Evolutionary conservation across 2,329 filamentous ascomycete genomes (phyloP).

Genomic region (Aspergillus hiratsukae): DNA sequence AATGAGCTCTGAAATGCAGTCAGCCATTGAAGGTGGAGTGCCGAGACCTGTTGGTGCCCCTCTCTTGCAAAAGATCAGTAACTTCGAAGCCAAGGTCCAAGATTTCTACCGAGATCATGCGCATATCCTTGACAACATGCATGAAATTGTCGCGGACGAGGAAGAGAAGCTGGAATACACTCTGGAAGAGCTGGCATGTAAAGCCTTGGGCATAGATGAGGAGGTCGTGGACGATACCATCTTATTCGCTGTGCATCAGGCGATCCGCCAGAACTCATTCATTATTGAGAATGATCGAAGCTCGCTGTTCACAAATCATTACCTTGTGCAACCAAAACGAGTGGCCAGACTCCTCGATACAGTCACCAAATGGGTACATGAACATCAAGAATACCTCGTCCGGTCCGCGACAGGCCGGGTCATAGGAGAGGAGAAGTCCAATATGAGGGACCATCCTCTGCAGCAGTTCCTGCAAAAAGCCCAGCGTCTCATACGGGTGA

Average conservation of each 20-base stretch:
- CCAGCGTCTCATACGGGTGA: slow-evolving; percentile 37
- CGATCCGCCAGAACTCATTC: slow-evolving; percentile 28
- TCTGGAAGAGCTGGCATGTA: slow-evolving; percentile 35
- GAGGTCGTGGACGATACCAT: slow-evolving; percentile 27
- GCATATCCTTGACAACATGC: slow-evolving; percentile 31
- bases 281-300: slow-evolving; percentile 31
- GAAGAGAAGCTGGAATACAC: slow-evolving; percentile 29
- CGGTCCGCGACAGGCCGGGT: slow-evolving; percentile 19
- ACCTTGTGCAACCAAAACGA: slow-evolving; percentile 49
- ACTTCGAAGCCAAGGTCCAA: slow-evolving; percentile 31
- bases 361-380: slow-evolving; percentile 54
- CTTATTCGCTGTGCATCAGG: slow-evolving; percentile 33
- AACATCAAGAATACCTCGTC: slow-evolving; percentile 41
- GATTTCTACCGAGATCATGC: slow-evolving; percentile 34
- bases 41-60: slow-evolving; percentile 35
- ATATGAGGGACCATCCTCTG: slow-evolving; percentile 35
- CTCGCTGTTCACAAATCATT: slow-evolving; percentile 35
- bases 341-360: slow-evolving; percentile 46
- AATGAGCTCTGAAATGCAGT: slow-evolving; percentile 28
- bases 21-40: slow-evolving; percentile 38
- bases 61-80: slow-evolving; percentile 31
- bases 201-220: slow-evolving; percentile 27
- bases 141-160: slow-evolving; percentile 37
- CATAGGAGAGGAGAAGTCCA: slow-evolving; percentile 11
- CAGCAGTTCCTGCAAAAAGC: slow-evolving; percentile 43